These are phyloP conservation scores for Cadophora sp. DNA, from an alignment of 2,329 filamentous ascomycete genomes.

Conservation along the genomic window DNA sequence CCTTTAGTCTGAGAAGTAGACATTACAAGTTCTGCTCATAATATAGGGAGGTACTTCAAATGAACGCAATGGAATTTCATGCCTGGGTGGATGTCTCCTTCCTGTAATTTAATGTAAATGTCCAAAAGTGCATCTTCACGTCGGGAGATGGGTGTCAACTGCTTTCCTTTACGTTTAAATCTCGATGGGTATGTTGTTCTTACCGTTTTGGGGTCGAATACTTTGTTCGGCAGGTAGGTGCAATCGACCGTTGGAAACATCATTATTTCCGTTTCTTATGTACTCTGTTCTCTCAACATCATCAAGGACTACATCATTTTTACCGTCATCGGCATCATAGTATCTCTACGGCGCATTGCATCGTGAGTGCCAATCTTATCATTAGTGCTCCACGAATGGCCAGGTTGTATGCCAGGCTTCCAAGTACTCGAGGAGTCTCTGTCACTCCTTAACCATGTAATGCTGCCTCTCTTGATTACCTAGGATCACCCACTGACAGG, in stretches of 20 bases:
- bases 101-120: constrained; percentile 33
- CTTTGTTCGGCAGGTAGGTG: neutral
- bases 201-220: neutral
- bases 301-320: constrained; percentile 17
- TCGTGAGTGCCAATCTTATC: constrained; percentile 19
- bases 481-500: neutral
- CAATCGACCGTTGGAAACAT: neutral
- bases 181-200: neutral
- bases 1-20: constrained; percentile 30
- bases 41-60: constrained; percentile 5
- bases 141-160: neutral
- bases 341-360: constrained; percentile 29
- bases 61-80: constrained; percentile 1
- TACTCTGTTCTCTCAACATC: constrained; percentile 2
- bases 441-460: neutral
- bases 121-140: neutral
- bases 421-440: neutral
- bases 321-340: constrained; percentile 27
- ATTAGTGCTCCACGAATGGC: neutral
- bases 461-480: neutral
- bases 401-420: neutral
- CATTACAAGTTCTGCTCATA: constrained; percentile 5
- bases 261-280: neutral
- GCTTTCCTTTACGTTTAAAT: neutral
- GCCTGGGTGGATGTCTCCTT: constrained; percentile 9